A percentile compares a stretch with the other conserved stretches of the same genome.
These are phyloP conservation scores for Phytophthora citrophthora DNA, from an alignment of 352 stramenopile species.

Conservation along the genomic window DNA sequence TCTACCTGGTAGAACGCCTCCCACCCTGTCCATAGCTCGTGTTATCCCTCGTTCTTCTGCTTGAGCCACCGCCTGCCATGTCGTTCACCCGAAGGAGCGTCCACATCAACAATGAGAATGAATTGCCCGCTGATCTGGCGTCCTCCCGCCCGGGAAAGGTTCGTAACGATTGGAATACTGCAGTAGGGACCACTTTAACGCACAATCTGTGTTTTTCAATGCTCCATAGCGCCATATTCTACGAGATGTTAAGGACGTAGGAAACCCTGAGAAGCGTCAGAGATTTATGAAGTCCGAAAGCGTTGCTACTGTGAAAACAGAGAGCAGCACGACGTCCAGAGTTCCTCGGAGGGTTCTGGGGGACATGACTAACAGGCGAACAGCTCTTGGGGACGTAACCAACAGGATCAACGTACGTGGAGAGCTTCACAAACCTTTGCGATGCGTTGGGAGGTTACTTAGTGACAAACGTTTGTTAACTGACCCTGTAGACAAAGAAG, in stretches of 20 bases:
- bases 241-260: slow-evolving; percentile 49
- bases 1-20: not conserved
- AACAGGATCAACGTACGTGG: slow-evolving; percentile 74
- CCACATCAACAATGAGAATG: slow-evolving; percentile 79
- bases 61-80: slow-evolving; percentile 12
- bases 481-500: slow-evolving; percentile 62
- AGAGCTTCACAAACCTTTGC: not conserved
- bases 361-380: slow-evolving; percentile 74
- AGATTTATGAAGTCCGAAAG: slow-evolving; percentile 55
- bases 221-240: slow-evolving; percentile 44
- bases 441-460: not conserved
- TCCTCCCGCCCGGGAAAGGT: slow-evolving; percentile 59
- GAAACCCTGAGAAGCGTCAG: slow-evolving; percentile 66
- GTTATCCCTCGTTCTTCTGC: slow-evolving; percentile 4
- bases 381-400: slow-evolving; percentile 67
- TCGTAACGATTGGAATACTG: not conserved
- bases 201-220: slow-evolving; percentile 14
- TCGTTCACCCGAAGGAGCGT: slow-evolving; percentile 31
- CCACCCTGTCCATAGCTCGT: slow-evolving; percentile 16
- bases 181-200: not conserved
- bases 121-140: slow-evolving; percentile 48
- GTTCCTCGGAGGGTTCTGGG: slow-evolving; percentile 45
- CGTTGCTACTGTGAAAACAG: slow-evolving; percentile 7
- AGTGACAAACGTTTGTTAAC: slow-evolving; percentile 14
- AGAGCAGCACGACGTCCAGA: slow-evolving; percentile 30